Conservation (phyloP, 139 green algal species). For the Volvox africanus region DNA sequence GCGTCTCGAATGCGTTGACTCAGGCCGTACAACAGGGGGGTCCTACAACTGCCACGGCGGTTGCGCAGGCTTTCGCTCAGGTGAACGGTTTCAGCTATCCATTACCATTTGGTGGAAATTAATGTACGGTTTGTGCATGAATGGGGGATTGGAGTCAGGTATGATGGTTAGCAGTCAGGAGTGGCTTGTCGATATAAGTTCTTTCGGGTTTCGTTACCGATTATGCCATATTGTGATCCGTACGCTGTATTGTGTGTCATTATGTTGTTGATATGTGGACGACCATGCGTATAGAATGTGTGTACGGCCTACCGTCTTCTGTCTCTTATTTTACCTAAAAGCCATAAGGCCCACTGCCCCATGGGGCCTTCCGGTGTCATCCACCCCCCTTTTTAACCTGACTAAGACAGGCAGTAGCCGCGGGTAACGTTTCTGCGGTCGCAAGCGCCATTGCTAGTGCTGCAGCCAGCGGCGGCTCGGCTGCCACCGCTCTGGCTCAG, state of each 20-base stretch:
- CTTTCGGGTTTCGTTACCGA: background rate
- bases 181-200: background rate
- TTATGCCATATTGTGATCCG: background rate
- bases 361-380: too few species aligned
- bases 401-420: constrained; percentile 15
- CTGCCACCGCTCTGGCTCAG: constrained; percentile 13
- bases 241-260: too few species aligned
- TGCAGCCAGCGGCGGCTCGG: background rate
- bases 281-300: background rate
- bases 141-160: background rate
- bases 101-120: background rate
- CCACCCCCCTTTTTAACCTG: too few species aligned
- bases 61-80: constrained; percentile 11
- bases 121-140: background rate
- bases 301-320: background rate
- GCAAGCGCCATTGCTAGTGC: constrained; percentile 20
- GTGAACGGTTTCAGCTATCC: background rate
- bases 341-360: too few species aligned
- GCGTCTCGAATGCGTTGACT: background rate
- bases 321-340: background rate
- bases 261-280: too few species aligned
- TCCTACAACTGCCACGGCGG: background rate
- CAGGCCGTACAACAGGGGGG: constrained; percentile 35
- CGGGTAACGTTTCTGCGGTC: constrained; percentile 15
- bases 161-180: background rate